Base-by-base conservation (phyloP, 2,329 filamentous ascomycete species). In the Aureobasidium sp. region DNA sequence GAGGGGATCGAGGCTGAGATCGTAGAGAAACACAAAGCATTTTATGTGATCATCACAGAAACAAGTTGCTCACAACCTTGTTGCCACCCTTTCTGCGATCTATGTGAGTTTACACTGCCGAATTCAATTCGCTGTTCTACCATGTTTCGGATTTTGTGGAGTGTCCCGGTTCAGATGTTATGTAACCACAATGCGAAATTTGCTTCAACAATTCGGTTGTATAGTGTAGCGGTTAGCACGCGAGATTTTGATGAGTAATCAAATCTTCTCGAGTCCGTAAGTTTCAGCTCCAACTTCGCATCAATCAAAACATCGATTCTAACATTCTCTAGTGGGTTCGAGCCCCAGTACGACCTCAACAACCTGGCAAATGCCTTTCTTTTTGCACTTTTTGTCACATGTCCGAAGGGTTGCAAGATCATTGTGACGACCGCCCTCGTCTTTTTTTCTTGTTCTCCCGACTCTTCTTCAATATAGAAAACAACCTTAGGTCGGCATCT, bases 201-300 rank as follows among this genome's bases (percentile, higher is more conserved):
- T n/a, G n/a, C n/a, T n/a, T 23, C 19, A 37, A n/a, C 35, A 53
- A 53, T 10, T 19, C 10, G 55, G 55, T 58, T 58, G 42, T 58
- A 43, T 58, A 58, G 55, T 58, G 55, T 58, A 58, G 55, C 27
- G 55, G 55, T 58, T 46, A 58, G 55, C 55, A 58, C 55, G 55
- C 23, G 43, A 25, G 55, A 58, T 58, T 58, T 58, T 58, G 55
- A 57, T 35, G n/a, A 58, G 31, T 40, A 9, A 40, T 43, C 19
- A 38, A 47, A 31, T 2, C 15, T 58, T 58, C 55, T 25, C 43
- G 55, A 58, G 43, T 58, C 55, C 43, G 42, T 45, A 45, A 45
- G 42, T 45, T 43, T 9, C n/a, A 42, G 6, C 35, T 6, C 15
- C 13, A 37, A 13, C 13, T 17, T 37, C 35, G 15, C 4, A 35